Evolutionary conservation across 2,329 filamentous ascomycete genomes (phyloP), one percentile per base, ranked within the genome.

Genomic region (Phialemoniopsis sp.): DNA sequence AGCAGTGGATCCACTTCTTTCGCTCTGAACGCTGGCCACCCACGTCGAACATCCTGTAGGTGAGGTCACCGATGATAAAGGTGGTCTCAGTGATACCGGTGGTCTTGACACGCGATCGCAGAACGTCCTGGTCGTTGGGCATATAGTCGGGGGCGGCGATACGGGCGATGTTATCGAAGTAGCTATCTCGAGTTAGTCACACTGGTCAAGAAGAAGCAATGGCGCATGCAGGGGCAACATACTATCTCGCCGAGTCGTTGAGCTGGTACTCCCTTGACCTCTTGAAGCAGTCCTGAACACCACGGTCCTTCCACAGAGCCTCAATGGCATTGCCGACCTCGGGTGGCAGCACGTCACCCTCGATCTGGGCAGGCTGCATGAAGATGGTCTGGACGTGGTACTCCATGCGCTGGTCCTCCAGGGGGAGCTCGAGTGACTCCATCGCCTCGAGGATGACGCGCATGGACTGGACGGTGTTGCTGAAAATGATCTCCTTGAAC

Each of bases 1-100:
- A 96, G 72, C 90, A 95, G 72, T 96, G 90, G 54, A 96, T 96
- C 90, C 90, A 96, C 80, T 96, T 96, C 85, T 96, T 96, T 62
- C 90, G 84, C 69, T 96, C 90, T 7, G 89, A 95, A 62, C 90
- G 81, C 68, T 95, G 90, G 49, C 90, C 91, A 76, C 90, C 90
- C 34, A 96, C 90, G 57, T 96, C 90, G 67, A 95, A 95, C 90
- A 96, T 95, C 51, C 89, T 82, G 72, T 95, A 96, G 42, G 89
- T 95, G 49, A 96, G 73, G 56, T 95, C 87, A 50, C 89, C 89
- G 50, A 95, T 95, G 62, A 93, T 93, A 69, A 96, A 95, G 26
- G 87, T 93, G 16, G 90, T 96, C 70, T 95, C 89, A 26, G 89
- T 95, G 60, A 96, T 95, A 82, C 90, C 90, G 17, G 90, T 95